Base-by-base conservation (phyloP, 805 yeast species). In the Yarrowia keelungensis region DNA sequence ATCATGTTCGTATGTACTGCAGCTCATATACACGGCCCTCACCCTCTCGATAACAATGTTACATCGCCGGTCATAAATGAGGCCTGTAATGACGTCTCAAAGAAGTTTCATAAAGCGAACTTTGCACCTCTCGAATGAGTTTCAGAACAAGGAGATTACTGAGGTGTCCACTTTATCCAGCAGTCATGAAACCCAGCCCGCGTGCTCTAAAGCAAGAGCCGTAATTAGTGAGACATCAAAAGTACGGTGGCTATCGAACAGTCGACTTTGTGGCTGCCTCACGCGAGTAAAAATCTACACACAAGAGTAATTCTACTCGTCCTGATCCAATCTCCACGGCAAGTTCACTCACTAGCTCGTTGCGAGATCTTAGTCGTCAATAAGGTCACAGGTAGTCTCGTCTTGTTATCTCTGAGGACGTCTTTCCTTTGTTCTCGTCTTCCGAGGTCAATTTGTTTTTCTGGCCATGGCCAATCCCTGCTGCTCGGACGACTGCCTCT, bases 361-460 rank as follows among this genome's bases (percentile, higher is more conserved):
- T 3, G 32, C 32, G 2, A 26, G 32, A 26, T 26, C 32, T 38
- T 38, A 38, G 46, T 42, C 16, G 19, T 8, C 19, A n/a, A 15
- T 42, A 42, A n/a, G 19, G 46, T 8, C 46, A 8, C 19, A 42
- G 19, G 19, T 42, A 42, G 46, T 45, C 26, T 19, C 26, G 14
- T 5, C 26, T 1, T 12, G 47, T 43, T 43, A 16, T 16, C 22
- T 43, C 50, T 12, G 26, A 7, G 15, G 35, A 10, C 15, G 32
- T 15, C 8, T 47, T 26, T 14, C 26, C 53, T 47, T 47, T 47
- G 38, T 47, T 0, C 12, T 26, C 8, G 8, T 14, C 26, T 14
- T 16, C 38, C 38, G 53, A 47, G 38, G 53, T 38, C 53, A 47
- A 26, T 26, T 47, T 26, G 53, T 26, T 47, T 46, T 46, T 46